Evolutionary conservation across 352 stramenopile species (phyloP).

Genomic region (Thraustotheca clavata): DNA sequence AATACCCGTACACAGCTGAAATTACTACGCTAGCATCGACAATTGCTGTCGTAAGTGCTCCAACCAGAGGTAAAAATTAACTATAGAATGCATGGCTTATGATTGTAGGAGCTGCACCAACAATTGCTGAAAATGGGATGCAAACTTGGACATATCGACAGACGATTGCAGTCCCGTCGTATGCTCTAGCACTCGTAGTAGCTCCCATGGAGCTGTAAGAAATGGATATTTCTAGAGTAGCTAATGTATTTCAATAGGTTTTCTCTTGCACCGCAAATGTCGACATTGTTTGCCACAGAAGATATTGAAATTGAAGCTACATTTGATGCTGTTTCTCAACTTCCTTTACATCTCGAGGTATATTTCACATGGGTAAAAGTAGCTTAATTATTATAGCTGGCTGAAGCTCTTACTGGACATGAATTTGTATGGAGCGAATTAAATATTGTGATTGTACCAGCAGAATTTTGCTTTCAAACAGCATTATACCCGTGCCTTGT

Average conservation of each 20-base stretch:
- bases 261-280: background rate
- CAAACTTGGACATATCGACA: background rate
- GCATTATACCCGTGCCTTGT: background rate
- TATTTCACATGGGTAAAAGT: background rate
- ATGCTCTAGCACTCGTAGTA: background rate
- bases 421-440: background rate
- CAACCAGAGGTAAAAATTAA: background rate
- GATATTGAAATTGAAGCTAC: slow-evolving; percentile 1
- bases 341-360: background rate
- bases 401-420: background rate
- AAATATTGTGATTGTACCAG: slow-evolving; percentile 1
- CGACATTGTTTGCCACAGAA: background rate
- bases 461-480: background rate
- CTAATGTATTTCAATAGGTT: background rate
- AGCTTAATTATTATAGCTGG: too few relatives aligned
- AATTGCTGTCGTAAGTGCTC: background rate
- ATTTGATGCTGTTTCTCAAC: background rate
- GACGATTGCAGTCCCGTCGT: background rate
- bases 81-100: background rate
- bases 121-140: background rate
- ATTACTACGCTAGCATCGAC: slow-evolving; percentile 3
- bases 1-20: slow-evolving; percentile 11
- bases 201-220: background rate
- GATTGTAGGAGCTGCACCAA: background rate
- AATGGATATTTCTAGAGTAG: background rate